phyloP scores from a whole-genome alignment of 495 filamentous ascomycete species.

The Hyphodiscus hymeniophilus region DNA sequence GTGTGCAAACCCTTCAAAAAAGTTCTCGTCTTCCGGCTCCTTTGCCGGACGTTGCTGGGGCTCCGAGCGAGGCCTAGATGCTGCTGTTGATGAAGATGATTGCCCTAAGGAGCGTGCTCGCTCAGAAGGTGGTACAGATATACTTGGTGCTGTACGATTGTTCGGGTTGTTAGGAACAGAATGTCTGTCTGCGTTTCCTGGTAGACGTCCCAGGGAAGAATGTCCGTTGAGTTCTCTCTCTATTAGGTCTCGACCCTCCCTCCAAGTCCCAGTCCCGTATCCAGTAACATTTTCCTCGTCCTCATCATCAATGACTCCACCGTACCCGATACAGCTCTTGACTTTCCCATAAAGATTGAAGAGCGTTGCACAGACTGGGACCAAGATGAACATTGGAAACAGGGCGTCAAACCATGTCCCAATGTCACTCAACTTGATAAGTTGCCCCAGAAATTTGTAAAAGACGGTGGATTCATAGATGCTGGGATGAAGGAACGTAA shows the following conservation, averaged over 20 bases:
- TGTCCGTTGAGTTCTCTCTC: constrained; percentile 73
- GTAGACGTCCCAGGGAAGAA: constrained; percentile 38
- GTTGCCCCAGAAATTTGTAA: constrained; percentile 74
- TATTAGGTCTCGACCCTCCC: constrained; percentile 89
- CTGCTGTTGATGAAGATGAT: constrained; percentile 6
- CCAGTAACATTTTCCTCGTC: constrained; percentile 52
- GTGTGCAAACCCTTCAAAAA: constrained; percentile 76
- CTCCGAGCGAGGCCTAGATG: neutral
- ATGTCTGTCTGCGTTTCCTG: constrained; percentile 4
- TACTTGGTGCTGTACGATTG: constrained; percentile 16
- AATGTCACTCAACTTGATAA: constrained; percentile 77
- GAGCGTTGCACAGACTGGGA: constrained; percentile 73
- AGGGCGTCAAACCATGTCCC: constrained; percentile 79
- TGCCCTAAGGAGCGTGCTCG: constrained; percentile 11
- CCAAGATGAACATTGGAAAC: constrained; percentile 77
- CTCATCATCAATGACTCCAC: constrained; percentile 67
- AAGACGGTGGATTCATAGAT: constrained; percentile 70
- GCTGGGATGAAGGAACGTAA: constrained; percentile 67
- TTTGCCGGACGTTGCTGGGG: constrained; percentile 25
- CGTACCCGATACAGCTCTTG: constrained; percentile 71
- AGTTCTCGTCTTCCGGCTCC: constrained; percentile 61
- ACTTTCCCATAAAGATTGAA: constrained; percentile 83
- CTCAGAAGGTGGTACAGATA: constrained; percentile 16
- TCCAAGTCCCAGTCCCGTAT: constrained; percentile 77
- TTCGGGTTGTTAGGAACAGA: constrained; percentile 19